These are phyloP conservation scores for Penicillium sp. DNA, from an alignment of 2,329 filamentous ascomycete genomes.

Conservation along the genomic window DNA sequence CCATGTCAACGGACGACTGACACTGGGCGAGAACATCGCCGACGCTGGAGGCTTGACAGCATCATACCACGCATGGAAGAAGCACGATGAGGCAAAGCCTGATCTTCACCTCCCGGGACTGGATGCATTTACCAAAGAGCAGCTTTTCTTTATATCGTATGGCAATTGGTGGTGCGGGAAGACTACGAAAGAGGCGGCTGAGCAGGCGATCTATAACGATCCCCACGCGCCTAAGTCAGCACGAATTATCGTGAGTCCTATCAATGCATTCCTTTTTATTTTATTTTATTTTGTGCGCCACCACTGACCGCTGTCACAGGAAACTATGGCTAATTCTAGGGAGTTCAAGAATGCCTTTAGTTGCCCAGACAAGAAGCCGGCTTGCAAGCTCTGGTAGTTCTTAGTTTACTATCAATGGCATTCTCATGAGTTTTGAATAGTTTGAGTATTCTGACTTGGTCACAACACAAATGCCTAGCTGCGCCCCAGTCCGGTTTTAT, in stretches of 20 bases:
- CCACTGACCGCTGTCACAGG: constrained; percentile 22
- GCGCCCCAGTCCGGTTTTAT: background rate
- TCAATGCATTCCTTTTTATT: background rate
- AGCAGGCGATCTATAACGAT: constrained; percentile 59
- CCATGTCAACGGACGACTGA: constrained; percentile 61
- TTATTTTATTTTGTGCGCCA: background rate
- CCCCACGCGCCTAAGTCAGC: constrained; percentile 63
- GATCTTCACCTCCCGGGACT: constrained; percentile 59
- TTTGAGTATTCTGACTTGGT: background rate
- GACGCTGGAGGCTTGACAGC: constrained; percentile 66
- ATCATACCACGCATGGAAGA: constrained; percentile 64
- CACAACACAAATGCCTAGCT: background rate
- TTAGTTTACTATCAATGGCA: background rate
- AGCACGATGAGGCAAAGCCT: constrained; percentile 51
- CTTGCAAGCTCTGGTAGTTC: constrained; percentile 66
- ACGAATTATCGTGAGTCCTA: constrained; percentile 48
- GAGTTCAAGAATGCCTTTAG: constrained; percentile 67
- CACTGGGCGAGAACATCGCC: constrained; percentile 68
- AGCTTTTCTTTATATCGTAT: constrained; percentile 67
- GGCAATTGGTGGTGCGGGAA: constrained; percentile 67
- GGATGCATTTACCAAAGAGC: constrained; percentile 61
- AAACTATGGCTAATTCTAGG: constrained; percentile 64
- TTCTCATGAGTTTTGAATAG: background rate
- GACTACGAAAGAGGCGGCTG: constrained; percentile 56
- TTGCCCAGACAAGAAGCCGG: constrained; percentile 63